Evolutionary conservation across 805 yeast species (phyloP), one percentile per base, ranked within the genome.

Genomic region (Suhomyces prunicola): DNA sequence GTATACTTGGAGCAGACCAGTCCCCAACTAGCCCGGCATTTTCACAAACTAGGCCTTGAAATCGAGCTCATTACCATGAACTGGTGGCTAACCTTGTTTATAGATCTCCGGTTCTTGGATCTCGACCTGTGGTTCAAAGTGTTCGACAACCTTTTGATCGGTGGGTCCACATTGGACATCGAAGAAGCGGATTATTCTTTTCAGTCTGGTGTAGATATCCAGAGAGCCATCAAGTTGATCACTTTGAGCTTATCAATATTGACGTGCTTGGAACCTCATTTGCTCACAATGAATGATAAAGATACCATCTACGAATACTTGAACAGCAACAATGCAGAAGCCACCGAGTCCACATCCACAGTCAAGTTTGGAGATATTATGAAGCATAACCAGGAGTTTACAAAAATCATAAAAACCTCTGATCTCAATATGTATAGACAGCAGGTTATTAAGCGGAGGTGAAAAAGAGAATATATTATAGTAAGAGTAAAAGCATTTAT

Each of bases 1-100:
- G 26, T 47, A 3, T 70, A 66, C 46, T 66, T 82, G 51, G 59
- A 61, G n/a, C 66, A 63, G 27, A 59, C 67, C 9, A 51, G 80
- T 42, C 84, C 85, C 0, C 60, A 65, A 35, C 60, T 83, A 12
- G 54, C 61, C 48, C 58, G 54, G 4, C 83, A 80, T 53, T 69
- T 76, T 27, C 22, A 47, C 3, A 50, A 46, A 0, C 56, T 71
- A 5, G 69, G 68, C 2, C 73, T 83, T 33, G 81, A 81, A 48
- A 57, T 79, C 2, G 83, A 79, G 45, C 72, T 80, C 15, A 72
- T 82, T 23, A 74, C 84, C 10, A 73, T 81, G 59, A 79, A 80
- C 54, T 82, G 87, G 87, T 81, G 84, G 70, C 68, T 82, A 13
- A 72, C 83, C 8, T 63, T 83, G 29, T 83, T 81, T 60, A 77